Evolutionary conservation across 176 grass and related monocot genomes (phyloP).

Genomic region (Melocanna baccifera): DNA sequence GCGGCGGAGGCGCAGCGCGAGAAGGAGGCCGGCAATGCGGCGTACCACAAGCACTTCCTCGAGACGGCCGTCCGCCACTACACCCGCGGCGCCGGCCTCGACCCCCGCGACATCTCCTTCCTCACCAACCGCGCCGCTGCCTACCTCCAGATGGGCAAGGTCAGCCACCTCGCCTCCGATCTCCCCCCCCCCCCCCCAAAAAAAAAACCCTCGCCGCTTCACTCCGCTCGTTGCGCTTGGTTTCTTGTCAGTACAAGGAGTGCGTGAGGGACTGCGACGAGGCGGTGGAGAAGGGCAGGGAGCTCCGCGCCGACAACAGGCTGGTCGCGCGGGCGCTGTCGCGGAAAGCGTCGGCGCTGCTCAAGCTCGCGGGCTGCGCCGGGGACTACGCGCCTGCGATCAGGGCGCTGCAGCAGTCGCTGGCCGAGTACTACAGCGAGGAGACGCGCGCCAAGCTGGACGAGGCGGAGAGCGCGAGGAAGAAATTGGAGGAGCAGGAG

Average conservation of each 20-base stretch:
- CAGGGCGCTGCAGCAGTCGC: too few species aligned
- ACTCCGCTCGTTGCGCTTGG: background rate
- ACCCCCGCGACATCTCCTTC: constrained; percentile 38
- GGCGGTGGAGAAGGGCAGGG: constrained; percentile 41
- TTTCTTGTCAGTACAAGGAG: constrained; percentile 34
- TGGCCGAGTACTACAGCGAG: too few species aligned
- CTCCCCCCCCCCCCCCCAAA: background rate
- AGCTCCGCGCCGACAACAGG: constrained; percentile 40
- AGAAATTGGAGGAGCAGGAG: too few species aligned
- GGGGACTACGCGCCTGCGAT: constrained; percentile 39
- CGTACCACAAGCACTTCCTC: constrained; percentile 1
- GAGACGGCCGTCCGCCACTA: constrained; percentile 22
- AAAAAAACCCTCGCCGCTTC: background rate
- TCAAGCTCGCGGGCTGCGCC: constrained; percentile 39
- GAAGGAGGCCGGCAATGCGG: constrained; percentile 24
- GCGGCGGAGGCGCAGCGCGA: constrained; percentile 2
- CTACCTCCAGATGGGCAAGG: too few species aligned
- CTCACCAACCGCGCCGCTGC: constrained; percentile 57
- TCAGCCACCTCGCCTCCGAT: background rate
- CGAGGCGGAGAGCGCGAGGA: too few species aligned
- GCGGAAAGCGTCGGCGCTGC: constrained; percentile 43
- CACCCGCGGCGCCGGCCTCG: background rate
- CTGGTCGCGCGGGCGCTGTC: constrained; percentile 43
- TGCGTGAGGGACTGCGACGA: constrained; percentile 58
- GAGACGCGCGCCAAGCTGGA: too few species aligned